Conservation (phyloP, 768 basidiomycete species). For the Hortiboletus campestris region DNA sequence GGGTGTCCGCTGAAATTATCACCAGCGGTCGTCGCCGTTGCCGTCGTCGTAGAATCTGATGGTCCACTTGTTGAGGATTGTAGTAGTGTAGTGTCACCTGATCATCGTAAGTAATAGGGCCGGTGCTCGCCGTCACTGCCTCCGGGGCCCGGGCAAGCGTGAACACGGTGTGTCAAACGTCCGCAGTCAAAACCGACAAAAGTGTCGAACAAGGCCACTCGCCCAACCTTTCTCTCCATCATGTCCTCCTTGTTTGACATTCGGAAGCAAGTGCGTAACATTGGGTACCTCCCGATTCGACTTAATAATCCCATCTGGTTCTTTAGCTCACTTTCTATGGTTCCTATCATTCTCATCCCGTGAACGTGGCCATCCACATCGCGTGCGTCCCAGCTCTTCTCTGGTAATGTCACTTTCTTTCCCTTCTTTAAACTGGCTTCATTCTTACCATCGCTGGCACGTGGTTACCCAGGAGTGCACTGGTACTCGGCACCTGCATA, state of each 20-base stretch:
- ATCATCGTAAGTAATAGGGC: too few relatives aligned
- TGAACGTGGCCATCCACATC: constrained; percentile 85
- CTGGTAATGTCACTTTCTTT: constrained; percentile 50
- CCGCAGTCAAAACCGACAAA: too few relatives aligned
- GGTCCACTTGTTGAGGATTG: too few relatives aligned
- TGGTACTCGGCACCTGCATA: constrained; percentile 50
- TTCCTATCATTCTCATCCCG: constrained; percentile 81
- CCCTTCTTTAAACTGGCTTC: constrained; percentile 7
- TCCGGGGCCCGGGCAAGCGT: too few relatives aligned
- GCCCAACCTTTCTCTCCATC: neutral
- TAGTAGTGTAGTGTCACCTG: too few relatives aligned
- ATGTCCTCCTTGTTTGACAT: constrained; percentile 59
- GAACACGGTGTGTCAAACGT: too few relatives aligned
- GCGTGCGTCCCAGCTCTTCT: constrained; percentile 80
- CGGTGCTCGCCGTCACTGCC: neutral
- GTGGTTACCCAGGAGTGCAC: constrained; percentile 50
- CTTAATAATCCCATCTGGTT: constrained; percentile 3
- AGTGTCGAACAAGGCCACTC: neutral
- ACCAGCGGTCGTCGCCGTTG: neutral
- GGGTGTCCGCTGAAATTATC: neutral
- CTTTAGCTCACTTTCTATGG: constrained; percentile 87
- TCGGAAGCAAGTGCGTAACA: constrained; percentile 58
- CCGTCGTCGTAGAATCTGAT: neutral
- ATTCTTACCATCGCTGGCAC: constrained; percentile 1
- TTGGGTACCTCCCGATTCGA: constrained; percentile 4